Percentiles rank a stretch among this genome's conserved stretches.
Evolutionary conservation across 1,139 yeast genomes (phyloP).

Genomic region (Yamadazyma membranifaciens): DNA sequence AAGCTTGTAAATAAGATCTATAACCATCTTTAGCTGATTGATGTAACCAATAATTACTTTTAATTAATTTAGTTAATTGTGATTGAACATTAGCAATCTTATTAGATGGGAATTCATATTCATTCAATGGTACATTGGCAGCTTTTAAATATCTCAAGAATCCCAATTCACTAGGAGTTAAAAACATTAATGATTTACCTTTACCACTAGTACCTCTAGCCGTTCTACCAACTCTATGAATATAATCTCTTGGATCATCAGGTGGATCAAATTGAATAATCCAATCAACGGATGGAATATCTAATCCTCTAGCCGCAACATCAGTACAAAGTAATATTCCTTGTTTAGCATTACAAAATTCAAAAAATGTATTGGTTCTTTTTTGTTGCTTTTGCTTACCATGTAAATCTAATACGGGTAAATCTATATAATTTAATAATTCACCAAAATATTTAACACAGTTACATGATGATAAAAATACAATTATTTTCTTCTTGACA

Average conservation of each 20-base stretch:
- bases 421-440: constrained; percentile 87
- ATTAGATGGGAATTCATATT: constrained; percentile 90
- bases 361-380: constrained; percentile 95
- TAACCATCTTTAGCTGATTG: constrained; percentile 98
- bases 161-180: constrained; percentile 91
- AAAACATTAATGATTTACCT: constrained; percentile 93
- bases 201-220: constrained; percentile 92
- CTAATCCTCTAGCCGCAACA: constrained; percentile 98
- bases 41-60: constrained; percentile 90
- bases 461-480: constrained; percentile 93
- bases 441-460: constrained; percentile 96
- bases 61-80: constrained; percentile 86
- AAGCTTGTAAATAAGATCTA: constrained; percentile 93
- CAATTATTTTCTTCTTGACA: constrained; percentile 86
- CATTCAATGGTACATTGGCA: constrained; percentile 95
- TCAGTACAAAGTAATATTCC: constrained; percentile 94
- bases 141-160: constrained; percentile 92
- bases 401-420: constrained; percentile 93
- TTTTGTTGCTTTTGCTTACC: constrained; percentile 99
- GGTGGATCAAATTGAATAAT: constrained; percentile 97
- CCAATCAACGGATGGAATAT: constrained; percentile 97
- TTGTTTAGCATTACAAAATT: constrained; percentile 93
- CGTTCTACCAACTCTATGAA: constrained; percentile 97
- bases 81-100: constrained; percentile 95
- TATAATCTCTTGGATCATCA: constrained; percentile 98